A percentile compares a stretch with the other conserved stretches of the same genome.
phyloP scores from a whole-genome alignment of 169 alveolate genomes.

The Plasmodium billcollinsi region DNA sequence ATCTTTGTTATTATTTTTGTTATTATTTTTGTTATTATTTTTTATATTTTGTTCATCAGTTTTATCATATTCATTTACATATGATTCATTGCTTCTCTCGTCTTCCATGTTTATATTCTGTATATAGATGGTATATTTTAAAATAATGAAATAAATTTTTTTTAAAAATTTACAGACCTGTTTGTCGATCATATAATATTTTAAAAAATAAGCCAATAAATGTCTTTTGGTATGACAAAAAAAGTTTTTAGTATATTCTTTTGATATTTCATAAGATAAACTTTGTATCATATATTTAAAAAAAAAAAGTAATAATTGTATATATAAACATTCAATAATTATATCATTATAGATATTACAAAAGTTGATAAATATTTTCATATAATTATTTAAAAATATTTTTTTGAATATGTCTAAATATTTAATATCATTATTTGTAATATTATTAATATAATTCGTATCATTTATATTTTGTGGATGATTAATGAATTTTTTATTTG shows the following conservation, averaged over 20 bases:
- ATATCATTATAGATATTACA: constrained; percentile 67
- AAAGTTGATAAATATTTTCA: constrained; percentile 36
- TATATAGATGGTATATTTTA: constrained; percentile 55
- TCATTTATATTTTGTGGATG: no score
- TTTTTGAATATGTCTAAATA: constrained; percentile 14
- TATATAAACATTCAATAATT: constrained; percentile 57
- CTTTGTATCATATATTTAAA: constrained; percentile 53
- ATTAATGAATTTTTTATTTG: no score
- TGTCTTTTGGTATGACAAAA: not conserved
- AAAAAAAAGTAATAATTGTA: constrained; percentile 46
- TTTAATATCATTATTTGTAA: constrained; percentile 12
- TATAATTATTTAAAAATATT: constrained; percentile 36
- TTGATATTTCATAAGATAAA: constrained; percentile 16
- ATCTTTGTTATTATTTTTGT: not conserved
- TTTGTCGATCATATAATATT: constrained; percentile 56
- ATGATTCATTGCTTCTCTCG: not conserved
- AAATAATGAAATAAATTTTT: constrained; percentile 34
- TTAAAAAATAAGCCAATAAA: constrained; percentile 29
- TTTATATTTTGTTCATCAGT: not conserved
- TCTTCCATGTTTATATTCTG: constrained; percentile 22
- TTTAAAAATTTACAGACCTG: constrained; percentile 32
- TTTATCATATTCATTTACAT: not conserved
- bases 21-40: not conserved
- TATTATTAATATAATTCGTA: not conserved
- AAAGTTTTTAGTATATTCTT: constrained; percentile 8